Conservation (phyloP, 345 rosid species). For the Capsella bursapastoris region DNA sequence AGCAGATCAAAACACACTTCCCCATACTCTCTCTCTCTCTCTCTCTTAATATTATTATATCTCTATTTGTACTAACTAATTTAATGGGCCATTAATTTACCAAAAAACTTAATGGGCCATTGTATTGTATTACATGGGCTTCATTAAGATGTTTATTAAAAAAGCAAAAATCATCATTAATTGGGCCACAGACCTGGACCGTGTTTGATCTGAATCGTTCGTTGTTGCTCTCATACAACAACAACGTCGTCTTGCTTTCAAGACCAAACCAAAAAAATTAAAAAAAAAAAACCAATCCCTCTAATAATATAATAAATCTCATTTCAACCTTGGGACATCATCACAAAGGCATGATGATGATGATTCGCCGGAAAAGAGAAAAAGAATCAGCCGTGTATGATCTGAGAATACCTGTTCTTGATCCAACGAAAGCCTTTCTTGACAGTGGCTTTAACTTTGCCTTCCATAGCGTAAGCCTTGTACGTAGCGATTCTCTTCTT, state of each 20-base stretch:
- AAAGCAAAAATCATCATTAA: neutral
- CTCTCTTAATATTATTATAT: neutral
- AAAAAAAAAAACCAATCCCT: neutral
- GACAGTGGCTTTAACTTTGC: conserved; percentile 59
- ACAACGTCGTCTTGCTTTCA: neutral
- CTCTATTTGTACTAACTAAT: neutral
- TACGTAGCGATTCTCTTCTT: conserved; percentile 67
- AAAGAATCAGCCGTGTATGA: conserved; percentile 48
- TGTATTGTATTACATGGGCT: conserved; percentile 1
- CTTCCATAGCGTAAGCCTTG: conserved; percentile 71
- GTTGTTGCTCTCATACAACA: neutral
- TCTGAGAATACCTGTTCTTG: conserved; percentile 59
- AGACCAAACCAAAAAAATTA: neutral
- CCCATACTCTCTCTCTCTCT: neutral
- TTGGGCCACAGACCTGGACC: conserved; percentile 25
- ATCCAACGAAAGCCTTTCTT: conserved; percentile 68
- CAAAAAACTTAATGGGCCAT: conserved; percentile 1
- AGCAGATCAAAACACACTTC: neutral
- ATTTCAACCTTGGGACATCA: too few relatives aligned
- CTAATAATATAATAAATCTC: too few relatives aligned
- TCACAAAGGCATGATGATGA: too few relatives aligned
- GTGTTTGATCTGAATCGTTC: neutral
- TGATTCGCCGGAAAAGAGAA: neutral
- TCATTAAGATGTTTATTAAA: neutral
- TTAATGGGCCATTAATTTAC: neutral